These are phyloP conservation scores for Starmerella tilneyi DNA, from an alignment of 805 yeast genomes.

Conservation along the genomic window DNA sequence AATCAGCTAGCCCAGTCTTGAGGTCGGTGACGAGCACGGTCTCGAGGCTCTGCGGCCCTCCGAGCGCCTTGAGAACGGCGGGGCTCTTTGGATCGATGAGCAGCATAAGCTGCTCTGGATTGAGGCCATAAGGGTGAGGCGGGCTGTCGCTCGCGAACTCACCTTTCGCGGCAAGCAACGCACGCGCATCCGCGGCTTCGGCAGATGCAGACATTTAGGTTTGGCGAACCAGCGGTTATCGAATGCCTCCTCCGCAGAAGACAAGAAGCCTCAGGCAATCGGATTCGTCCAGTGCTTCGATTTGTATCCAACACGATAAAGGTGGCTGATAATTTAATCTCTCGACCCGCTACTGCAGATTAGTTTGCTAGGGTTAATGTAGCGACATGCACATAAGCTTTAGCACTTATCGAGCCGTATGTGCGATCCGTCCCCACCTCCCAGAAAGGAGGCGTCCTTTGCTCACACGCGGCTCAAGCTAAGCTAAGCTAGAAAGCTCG, in stretches of 20 bases:
- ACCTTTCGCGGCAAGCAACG: conserved; percentile 14
- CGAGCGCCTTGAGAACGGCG: conserved; percentile 31
- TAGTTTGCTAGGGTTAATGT: conserved; percentile 4
- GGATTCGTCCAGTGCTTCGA: no score
- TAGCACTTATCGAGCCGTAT: no score
- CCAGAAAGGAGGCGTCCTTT: no score
- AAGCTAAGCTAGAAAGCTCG: no score
- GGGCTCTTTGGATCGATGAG: conserved; percentile 35
- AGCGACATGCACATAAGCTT: no score
- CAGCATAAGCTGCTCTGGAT: conserved; percentile 21
- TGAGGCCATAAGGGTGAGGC: conserved; percentile 17
- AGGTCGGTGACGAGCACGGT: conserved; percentile 29
- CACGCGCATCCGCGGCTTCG: conserved; percentile 14
- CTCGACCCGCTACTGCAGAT: neutral
- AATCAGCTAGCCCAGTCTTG: conserved; percentile 28
- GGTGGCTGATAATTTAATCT: conserved; percentile 6
- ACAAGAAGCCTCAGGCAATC: no score
- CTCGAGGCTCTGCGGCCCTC: conserved; percentile 32
- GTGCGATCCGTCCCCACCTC: no score
- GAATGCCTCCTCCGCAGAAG: no score
- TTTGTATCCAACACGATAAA: neutral
- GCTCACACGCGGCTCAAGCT: no score
- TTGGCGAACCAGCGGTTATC: neutral
- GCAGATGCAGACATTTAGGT: neutral
- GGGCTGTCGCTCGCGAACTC: neutral